Conservation (phyloP, 2,329 filamentous ascomycete species). For the Myriosclerotinia scirpicola region DNA sequence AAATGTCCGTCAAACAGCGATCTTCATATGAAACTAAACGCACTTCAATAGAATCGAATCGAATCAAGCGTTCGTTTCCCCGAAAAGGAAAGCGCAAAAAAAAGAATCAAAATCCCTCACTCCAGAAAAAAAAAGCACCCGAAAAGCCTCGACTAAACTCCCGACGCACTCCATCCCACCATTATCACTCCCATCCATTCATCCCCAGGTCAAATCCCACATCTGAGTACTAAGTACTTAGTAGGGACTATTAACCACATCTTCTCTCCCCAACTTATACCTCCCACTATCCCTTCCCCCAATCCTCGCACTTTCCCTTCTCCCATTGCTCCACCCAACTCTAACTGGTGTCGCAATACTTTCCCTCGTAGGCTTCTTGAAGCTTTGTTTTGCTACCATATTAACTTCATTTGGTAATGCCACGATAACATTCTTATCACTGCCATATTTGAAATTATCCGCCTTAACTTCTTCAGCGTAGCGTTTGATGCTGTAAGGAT, state of each 20-base stretch:
- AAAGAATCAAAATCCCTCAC: not conserved
- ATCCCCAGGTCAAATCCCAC: not conserved
- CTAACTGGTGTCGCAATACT: slow-evolving; percentile 68
- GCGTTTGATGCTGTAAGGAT: slow-evolving; percentile 94
- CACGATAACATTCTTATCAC: slow-evolving; percentile 97
- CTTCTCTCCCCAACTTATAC: slow-evolving; percentile 75
- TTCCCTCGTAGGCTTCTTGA: slow-evolving; percentile 87
- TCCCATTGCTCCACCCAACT: slow-evolving; percentile 48
- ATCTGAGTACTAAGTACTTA: slow-evolving; percentile 36
- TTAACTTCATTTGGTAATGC: slow-evolving; percentile 96
- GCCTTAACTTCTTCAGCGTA: slow-evolving; percentile 95
- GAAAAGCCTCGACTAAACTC: slow-evolving; percentile 3
- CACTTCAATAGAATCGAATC: too few relatives aligned
- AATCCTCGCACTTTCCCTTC: slow-evolving; percentile 51
- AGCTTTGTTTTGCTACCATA: slow-evolving; percentile 84
- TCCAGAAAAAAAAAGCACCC: not conserved
- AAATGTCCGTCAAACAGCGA: not conserved
- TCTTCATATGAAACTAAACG: not conserved
- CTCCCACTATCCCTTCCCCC: slow-evolving; percentile 56
- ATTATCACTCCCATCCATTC: not conserved
- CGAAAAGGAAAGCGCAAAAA: not conserved
- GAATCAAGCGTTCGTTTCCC: too few relatives aligned
- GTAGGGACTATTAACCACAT: slow-evolving; percentile 75
- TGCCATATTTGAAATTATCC: slow-evolving; percentile 97
- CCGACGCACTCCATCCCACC: not conserved